Percentiles rank a stretch among this genome's conserved stretches.
Conservation (phyloP, 1,284 basidiomycete genomes). For the Cryptococcus neoformans region DNA sequence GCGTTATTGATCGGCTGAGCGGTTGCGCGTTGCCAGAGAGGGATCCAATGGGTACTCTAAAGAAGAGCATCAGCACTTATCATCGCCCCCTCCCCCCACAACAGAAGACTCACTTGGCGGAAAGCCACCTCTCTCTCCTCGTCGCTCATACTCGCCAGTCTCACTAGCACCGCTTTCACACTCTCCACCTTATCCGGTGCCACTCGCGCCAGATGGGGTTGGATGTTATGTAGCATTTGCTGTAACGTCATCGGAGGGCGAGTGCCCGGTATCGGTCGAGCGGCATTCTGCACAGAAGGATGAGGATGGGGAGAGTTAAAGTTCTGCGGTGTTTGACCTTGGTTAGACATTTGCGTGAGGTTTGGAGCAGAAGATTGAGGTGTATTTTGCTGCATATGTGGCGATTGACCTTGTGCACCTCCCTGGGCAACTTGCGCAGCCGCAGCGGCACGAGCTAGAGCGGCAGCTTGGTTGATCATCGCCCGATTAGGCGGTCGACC, state of each 20-base stretch:
- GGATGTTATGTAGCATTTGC: conserved; percentile 9
- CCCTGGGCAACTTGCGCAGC: neutral
- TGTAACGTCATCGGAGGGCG: conserved; percentile 10
- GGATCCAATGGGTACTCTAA: conserved; percentile 31
- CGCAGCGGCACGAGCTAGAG: neutral
- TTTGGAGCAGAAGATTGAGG: neutral
- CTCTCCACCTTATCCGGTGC: conserved; percentile 14
- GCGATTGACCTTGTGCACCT: conserved; percentile 6
- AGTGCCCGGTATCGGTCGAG: conserved; percentile 7
- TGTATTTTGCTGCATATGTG: conserved; percentile 6
- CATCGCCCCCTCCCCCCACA: neutral
- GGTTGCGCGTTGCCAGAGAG: conserved; percentile 20
- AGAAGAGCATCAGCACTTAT: neutral
- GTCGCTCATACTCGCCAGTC: conserved; percentile 30
- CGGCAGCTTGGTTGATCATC: conserved; percentile 1
- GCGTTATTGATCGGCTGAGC: neutral
- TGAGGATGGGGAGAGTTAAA: conserved; percentile 29
- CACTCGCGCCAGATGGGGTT: conserved; percentile 4
- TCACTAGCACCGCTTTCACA: conserved; percentile 23
- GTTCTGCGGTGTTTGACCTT: conserved; percentile 14
- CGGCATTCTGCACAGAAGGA: neutral
- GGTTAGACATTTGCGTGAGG: neutral
- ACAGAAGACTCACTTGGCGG: conserved; percentile 21
- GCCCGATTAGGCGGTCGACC: neutral
- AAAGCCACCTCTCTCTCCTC: conserved; percentile 33